These are phyloP conservation scores for Marchantia paleacea DNA, from an alignment of 225 moss, liverwort and hornwort species.

Conservation along the genomic window DNA sequence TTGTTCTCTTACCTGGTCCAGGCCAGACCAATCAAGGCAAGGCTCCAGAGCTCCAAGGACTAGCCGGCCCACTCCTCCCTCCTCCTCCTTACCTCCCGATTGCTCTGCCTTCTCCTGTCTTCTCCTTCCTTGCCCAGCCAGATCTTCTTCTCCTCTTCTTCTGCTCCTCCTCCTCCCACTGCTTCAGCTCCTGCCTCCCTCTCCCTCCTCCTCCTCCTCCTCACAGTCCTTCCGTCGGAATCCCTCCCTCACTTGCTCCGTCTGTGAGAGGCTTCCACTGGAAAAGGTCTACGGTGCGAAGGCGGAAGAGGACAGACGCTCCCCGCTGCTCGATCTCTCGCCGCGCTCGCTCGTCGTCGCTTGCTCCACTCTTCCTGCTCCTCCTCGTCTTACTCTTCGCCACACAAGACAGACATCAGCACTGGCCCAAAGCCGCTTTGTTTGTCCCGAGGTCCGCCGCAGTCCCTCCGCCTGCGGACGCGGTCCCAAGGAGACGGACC, in stretches of 20 bases:
- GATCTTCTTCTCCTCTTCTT: too few species aligned
- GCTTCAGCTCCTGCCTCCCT: background rate
- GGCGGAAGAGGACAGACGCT: background rate
- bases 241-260: background rate
- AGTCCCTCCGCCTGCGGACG: background rate
- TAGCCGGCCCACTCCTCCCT: background rate
- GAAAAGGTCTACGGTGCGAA: background rate
- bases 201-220: background rate
- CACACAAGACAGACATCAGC: background rate
- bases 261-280: background rate
- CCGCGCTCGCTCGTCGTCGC: background rate
- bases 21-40: background rate
- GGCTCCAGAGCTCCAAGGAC: background rate
- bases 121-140: too few species aligned
- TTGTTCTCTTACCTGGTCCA: too few species aligned
- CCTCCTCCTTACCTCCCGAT: background rate
- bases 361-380: background rate
- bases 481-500: background rate
- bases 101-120: background rate
- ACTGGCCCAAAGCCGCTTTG: background rate
- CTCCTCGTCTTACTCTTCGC: background rate
- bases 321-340: background rate
- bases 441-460: background rate
- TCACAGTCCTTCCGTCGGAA: background rate
- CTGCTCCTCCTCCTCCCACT: background rate